Percentiles rank a stretch among this genome's conserved stretches.
Conservation (phyloP, 805 yeast species). For the Starmerella bombi region DNA sequence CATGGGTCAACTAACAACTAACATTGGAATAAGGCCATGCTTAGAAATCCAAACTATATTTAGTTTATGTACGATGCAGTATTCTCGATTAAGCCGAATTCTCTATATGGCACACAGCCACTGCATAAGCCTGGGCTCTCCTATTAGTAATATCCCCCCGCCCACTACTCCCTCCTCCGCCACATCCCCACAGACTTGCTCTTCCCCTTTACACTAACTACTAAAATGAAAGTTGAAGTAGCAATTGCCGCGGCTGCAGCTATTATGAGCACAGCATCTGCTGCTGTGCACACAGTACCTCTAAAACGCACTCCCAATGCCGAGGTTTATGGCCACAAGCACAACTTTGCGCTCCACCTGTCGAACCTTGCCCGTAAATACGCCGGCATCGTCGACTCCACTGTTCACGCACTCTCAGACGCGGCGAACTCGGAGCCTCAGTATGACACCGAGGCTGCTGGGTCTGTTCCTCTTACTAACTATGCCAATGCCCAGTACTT, state of each 20-base stretch:
- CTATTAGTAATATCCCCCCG: neutral
- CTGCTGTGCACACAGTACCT: conserved; percentile 18
- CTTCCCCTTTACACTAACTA: neutral
- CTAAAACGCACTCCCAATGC: conserved; percentile 14
- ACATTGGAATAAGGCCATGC: too few relatives aligned
- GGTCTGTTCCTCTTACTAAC: conserved; percentile 66
- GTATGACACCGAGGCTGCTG: conserved; percentile 15
- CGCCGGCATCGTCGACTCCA: conserved; percentile 13
- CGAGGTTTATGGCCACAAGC: conserved; percentile 17
- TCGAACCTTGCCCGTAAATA: conserved; percentile 21
- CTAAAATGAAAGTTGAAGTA: conserved; percentile 7
- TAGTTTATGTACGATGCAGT: too few relatives aligned
- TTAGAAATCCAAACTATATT: too few relatives aligned
- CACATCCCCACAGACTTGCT: neutral
- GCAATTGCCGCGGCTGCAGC: conserved; percentile 18
- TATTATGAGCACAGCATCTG: conserved; percentile 17
- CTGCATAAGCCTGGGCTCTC: too few relatives aligned
- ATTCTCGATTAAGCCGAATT: too few relatives aligned
- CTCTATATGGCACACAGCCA: too few relatives aligned
- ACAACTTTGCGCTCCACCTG: conserved; percentile 18
- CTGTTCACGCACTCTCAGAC: conserved; percentile 9
- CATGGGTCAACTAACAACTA: too few relatives aligned
- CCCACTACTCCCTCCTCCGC: neutral
- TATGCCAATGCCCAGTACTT: conserved; percentile 93
- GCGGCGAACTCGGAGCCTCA: conserved; percentile 11